Evolutionary conservation across 1,284 basidiomycete species (phyloP).

Genomic region (Anthracocystis setariae): DNA sequence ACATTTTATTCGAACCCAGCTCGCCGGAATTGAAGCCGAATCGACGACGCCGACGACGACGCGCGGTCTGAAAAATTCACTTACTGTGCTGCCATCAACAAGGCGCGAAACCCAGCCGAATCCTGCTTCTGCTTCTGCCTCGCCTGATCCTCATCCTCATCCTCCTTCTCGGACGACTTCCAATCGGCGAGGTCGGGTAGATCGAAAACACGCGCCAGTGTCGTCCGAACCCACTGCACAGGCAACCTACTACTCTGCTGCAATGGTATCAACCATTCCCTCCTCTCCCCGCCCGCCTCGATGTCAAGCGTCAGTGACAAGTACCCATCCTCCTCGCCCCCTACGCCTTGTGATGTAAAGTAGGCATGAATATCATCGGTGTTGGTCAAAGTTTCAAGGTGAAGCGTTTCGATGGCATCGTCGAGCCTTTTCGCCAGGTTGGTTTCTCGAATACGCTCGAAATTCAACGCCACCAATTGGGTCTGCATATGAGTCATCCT

Average conservation of each 20-base stretch:
- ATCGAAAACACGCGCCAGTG: constrained; percentile 45
- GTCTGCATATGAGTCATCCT: constrained; percentile 60
- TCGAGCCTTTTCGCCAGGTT: constrained; percentile 8
- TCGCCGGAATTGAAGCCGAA: too few relatives aligned
- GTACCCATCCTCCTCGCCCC: constrained; percentile 30
- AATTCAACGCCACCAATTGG: constrained; percentile 52
- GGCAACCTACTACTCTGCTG: constrained; percentile 16
- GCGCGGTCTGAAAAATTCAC: too few relatives aligned
- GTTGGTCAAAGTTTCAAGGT: background rate
- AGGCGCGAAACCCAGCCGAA: constrained; percentile 5
- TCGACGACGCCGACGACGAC: too few relatives aligned
- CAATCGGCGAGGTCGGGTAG: constrained; percentile 59
- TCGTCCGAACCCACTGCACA: constrained; percentile 37
- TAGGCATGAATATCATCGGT: constrained; percentile 2
- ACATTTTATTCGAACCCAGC: too few relatives aligned
- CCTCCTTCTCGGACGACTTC: constrained; percentile 21
- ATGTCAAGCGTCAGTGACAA: constrained; percentile 17
- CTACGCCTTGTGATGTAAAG: constrained; percentile 14
- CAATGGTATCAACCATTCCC: constrained; percentile 33
- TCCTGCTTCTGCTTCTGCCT: constrained; percentile 6
- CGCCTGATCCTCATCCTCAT: too few relatives aligned
- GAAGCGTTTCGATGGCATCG: background rate
- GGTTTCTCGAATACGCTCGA: background rate
- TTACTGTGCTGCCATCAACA: constrained; percentile 6
- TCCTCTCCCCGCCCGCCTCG: background rate